Evolutionary conservation across 2,329 filamentous ascomycete genomes (phyloP).

Genomic region (Aspergillus puulaauensis): DNA sequence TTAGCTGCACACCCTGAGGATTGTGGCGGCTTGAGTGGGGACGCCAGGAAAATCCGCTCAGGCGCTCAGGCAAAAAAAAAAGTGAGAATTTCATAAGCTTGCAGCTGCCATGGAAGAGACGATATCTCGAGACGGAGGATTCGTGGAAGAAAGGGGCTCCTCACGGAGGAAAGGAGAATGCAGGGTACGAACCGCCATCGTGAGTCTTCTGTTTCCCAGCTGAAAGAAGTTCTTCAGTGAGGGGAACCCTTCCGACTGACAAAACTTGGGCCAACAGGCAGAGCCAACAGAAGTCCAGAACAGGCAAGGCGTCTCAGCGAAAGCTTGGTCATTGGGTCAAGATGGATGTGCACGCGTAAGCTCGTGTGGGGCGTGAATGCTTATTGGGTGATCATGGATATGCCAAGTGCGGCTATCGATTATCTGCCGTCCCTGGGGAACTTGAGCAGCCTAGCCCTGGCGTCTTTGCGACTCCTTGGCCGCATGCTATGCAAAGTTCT

Average conservation of each 20-base stretch:
- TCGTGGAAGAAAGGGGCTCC: not conserved
- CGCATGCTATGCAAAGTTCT: not conserved
- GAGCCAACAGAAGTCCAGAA: constrained; percentile 9
- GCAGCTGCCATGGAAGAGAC: not conserved
- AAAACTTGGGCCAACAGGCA: not conserved
- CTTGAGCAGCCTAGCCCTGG: not conserved
- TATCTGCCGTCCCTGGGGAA: constrained; percentile 35
- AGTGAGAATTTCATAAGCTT: no score
- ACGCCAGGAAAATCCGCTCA: constrained; percentile 22
- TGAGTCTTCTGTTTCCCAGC: not conserved
- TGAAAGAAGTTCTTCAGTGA: not conserved
- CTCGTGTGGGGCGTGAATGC: constrained; percentile 19
- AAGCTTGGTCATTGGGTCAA: constrained; percentile 12
- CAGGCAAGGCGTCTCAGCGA: constrained; percentile 15
- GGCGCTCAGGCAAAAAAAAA: not conserved
- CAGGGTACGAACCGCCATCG: not conserved
- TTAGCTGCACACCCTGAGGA: constrained; percentile 33
- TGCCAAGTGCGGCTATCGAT: constrained; percentile 42
- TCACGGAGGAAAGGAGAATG: not conserved
- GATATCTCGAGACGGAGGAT: not conserved
- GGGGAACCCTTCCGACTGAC: constrained; percentile 6
- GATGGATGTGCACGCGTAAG: constrained; percentile 36
- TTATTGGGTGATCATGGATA: constrained; percentile 30
- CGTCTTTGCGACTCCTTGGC: not conserved
- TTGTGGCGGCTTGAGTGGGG: constrained; percentile 14